Percentiles rank a stretch among this genome's conserved stretches.
These are phyloP conservation scores for Amanita exitialis DNA, from an alignment of 768 basidiomycete genomes.

Conservation along the genomic window DNA sequence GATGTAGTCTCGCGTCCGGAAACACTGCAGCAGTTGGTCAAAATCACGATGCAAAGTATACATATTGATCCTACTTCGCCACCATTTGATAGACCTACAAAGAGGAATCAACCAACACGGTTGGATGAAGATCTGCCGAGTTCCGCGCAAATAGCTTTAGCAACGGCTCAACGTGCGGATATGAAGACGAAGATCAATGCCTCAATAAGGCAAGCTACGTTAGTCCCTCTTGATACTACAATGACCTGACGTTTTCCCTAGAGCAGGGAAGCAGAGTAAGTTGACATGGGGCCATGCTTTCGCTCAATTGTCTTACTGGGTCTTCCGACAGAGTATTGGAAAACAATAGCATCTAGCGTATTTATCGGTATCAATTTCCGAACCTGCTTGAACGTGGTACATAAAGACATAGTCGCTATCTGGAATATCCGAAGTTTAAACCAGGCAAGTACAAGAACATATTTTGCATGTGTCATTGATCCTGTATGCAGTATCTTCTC, in stretches of 20 bases:
- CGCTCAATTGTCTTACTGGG: neutral
- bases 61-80: too few relatives aligned
- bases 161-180: neutral
- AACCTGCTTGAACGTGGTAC: neutral
- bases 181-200: neutral
- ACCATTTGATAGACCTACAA: neutral
- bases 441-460: neutral
- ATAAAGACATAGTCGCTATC: constrained; percentile 1
- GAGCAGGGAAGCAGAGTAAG: constrained; percentile 1
- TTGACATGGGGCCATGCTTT: too few relatives aligned
- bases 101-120: neutral
- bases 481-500: neutral
- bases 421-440: neutral
- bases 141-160: neutral
- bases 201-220: neutral
- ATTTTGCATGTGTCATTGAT: neutral
- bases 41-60: neutral
- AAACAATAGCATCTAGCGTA: neutral
- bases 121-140: neutral
- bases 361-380: neutral
- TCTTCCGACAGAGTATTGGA: neutral
- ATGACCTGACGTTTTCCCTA: neutral
- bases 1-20: neutral
- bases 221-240: neutral
- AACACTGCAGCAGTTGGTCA: neutral